phyloP scores from a whole-genome alignment of 495 filamentous ascomycete genomes.

The Cetradonia linearis region DNA sequence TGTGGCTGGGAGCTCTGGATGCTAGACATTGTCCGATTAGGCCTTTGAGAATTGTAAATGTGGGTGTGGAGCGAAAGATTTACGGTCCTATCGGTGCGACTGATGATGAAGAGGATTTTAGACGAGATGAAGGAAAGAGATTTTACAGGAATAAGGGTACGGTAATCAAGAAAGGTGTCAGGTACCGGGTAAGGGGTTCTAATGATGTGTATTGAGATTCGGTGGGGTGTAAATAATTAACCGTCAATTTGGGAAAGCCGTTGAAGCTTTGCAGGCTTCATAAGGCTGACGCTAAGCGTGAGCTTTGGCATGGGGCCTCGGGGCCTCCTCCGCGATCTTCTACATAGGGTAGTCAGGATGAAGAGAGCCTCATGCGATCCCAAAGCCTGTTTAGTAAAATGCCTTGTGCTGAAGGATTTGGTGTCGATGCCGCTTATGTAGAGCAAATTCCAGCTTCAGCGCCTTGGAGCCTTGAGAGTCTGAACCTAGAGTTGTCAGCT shows the following conservation, averaged over 20 bases:
- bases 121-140: not conserved
- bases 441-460: no score
- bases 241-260: not conserved
- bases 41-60: not conserved
- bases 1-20: constrained; percentile 20
- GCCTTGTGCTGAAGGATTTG: no score
- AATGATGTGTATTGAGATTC: not conserved
- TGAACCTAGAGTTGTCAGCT: no score
- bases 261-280: not conserved
- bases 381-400: not conserved
- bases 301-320: not conserved
- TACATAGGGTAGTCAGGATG: not conserved
- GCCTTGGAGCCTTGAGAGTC: no score
- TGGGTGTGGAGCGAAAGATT: not conserved
- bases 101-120: not conserved
- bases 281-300: constrained; percentile 2
- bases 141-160: not conserved
- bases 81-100: not conserved
- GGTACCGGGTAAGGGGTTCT: not conserved
- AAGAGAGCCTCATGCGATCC: not conserved
- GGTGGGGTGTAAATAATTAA: not conserved
- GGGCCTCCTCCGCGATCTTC: not conserved
- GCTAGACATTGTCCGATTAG: constrained; percentile 13
- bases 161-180: not conserved
- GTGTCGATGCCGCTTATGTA: no score